phyloP scores from a whole-genome alignment of 2,329 filamentous ascomycete species.

The Aspergillus niger region DNA sequence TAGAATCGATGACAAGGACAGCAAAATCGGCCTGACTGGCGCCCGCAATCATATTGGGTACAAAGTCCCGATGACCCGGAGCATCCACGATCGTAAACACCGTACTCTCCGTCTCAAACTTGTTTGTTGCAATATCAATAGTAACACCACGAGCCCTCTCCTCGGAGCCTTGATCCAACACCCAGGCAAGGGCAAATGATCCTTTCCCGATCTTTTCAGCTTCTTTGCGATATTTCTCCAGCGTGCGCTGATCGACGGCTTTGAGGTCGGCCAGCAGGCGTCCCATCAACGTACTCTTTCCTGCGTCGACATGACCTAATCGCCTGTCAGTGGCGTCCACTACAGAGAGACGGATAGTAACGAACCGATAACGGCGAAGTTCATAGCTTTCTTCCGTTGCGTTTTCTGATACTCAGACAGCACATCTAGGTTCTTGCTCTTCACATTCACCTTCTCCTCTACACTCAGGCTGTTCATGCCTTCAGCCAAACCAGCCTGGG shows the following conservation, averaged over 20 bases:
- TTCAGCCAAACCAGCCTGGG: conserved; percentile 48
- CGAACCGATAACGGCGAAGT: conserved; percentile 89
- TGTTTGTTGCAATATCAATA: conserved; percentile 93
- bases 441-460: conserved; percentile 56
- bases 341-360: conserved; percentile 15
- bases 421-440: conserved; percentile 81
- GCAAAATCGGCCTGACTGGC: conserved; percentile 95
- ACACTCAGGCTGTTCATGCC: conserved; percentile 53
- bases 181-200: conserved; percentile 96
- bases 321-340: conserved; percentile 23
- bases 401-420: conserved; percentile 75
- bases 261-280: conserved; percentile 86
- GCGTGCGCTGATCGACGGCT: conserved; percentile 80
- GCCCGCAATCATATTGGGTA: conserved; percentile 98
- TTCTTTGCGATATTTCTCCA: conserved; percentile 85
- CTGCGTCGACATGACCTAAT: conserved; percentile 89
- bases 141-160: conserved; percentile 89
- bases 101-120: conserved; percentile 86
- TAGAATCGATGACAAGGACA: conserved; percentile 88
- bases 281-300: conserved; percentile 97
- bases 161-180: conserved; percentile 88
- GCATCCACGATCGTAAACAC: conserved; percentile 94
- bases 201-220: conserved; percentile 90
- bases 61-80: conserved; percentile 91
- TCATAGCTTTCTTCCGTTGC: conserved; percentile 75